Percentiles rank a stretch among this genome's conserved stretches.
Evolutionary conservation across 2,329 filamentous ascomycete species (phyloP).

Genomic region (Alternaria consortialis): DNA sequence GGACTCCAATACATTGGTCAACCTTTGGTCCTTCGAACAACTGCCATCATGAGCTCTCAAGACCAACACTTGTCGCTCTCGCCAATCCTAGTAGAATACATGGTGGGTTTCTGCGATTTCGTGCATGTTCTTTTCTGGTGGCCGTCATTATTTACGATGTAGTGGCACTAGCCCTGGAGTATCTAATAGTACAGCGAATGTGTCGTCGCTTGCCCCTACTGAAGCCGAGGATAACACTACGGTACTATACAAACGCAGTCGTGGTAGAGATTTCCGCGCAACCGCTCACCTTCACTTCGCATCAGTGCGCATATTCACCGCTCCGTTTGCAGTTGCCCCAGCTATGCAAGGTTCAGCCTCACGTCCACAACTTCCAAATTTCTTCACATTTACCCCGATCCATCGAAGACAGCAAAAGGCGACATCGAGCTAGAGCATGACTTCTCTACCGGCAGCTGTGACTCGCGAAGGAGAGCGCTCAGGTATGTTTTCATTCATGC

Average conservation of each 20-base stretch:
- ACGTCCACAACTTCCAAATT: neutral
- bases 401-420: neutral
- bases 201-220: no score
- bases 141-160: no score
- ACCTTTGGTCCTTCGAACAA: neutral
- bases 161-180: no score
- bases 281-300: neutral
- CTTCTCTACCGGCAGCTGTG: neutral
- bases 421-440: neutral
- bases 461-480: neutral
- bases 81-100: neutral
- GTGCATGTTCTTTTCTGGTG: no score
- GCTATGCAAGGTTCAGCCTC: neutral
- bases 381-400: neutral
- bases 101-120: no score
- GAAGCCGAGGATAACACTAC: no score
- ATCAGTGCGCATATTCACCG: neutral
- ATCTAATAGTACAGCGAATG: no score
- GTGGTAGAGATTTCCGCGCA: neutral
- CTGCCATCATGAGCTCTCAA: neutral
- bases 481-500: neutral
- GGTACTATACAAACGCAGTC: neutral
- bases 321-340: neutral
- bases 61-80: neutral
- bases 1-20: no score